Evolutionary conservation across 257 asterid species (phyloP).

Genomic region (Nicotiana obtusifolia): DNA sequence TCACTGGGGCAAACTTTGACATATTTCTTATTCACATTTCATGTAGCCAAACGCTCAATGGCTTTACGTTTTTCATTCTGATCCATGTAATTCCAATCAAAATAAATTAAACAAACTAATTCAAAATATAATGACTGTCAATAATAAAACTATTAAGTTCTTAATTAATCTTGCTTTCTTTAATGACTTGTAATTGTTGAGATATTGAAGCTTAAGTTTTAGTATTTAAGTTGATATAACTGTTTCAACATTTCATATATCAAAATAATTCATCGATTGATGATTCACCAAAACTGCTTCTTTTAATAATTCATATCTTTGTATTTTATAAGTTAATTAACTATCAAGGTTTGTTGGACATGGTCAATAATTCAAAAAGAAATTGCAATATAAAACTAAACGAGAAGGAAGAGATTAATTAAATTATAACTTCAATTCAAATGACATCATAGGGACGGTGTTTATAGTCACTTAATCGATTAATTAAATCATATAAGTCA

Average conservation of each 20-base stretch:
- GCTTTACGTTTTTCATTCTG: not conserved
- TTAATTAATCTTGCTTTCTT: not conserved
- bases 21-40: not conserved
- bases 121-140: not conserved
- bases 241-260: not conserved
- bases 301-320: not conserved
- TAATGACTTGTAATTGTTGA: not conserved
- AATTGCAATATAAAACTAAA: not conserved
- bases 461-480: not conserved
- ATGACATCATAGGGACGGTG: not conserved
- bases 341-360: not conserved
- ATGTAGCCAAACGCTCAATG: not conserved
- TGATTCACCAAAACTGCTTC: not conserved
- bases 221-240: not conserved
- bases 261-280: not conserved
- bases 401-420: not conserved
- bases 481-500: not conserved
- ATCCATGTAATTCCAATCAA: not conserved
- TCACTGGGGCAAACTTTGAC: not conserved
- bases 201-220: not conserved
- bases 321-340: not conserved
- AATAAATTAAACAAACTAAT: not conserved
- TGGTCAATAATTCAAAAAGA: not conserved
- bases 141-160: not conserved
- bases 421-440: not conserved